Base-by-base conservation (phyloP, 108 stramenopile species). In the Nitzschia sp. region DNA sequence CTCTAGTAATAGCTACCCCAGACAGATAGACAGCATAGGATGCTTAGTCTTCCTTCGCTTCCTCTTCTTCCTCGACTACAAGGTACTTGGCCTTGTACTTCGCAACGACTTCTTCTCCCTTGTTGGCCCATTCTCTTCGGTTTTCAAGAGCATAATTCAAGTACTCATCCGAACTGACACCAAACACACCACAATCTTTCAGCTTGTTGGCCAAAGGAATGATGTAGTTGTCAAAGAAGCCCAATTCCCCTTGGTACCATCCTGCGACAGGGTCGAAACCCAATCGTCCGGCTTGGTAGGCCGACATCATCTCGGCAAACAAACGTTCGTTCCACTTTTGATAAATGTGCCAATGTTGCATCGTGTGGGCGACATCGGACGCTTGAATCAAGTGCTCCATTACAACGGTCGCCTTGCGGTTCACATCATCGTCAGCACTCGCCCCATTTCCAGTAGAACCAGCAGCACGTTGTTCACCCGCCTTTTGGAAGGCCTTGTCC, bases 131-230 rank as follows among this genome's bases (percentile, higher is more conserved):
- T 36, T 71, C 77, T 45, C 79, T 69, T 46, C 82, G 73, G 71
- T 83, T 83, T 31, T 57, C 71, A 25, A 67, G 30, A 8, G 82
- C 82, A 55, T 87, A 83, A 29, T 80, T 79, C 45, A 80, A 46
- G 57, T 75, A 88, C 46, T 77, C 79, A 23, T 80, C 81, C 22
- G 81, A 73, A 28, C 57, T 55, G 6, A 81, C 84, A 13, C 84
- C 84, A 75, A 88, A 88, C 28, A 82, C 79, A 34, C 83, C 81
- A 46, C 81, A 82, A 36, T 78, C 72, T 4, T 79, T 58, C 79
- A 88, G 68, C 68, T 84, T 88, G 50, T 74, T 80, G 29, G 86
- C 81, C 53, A 88, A 72, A 11, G 86, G 86, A 56, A 88, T 79
- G 35, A 88, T 58, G 53, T 88, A 88, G 34, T 76, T 67, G 56